Conservation (phyloP, 106 monocot species). For the Apostasia ramifera region DNA sequence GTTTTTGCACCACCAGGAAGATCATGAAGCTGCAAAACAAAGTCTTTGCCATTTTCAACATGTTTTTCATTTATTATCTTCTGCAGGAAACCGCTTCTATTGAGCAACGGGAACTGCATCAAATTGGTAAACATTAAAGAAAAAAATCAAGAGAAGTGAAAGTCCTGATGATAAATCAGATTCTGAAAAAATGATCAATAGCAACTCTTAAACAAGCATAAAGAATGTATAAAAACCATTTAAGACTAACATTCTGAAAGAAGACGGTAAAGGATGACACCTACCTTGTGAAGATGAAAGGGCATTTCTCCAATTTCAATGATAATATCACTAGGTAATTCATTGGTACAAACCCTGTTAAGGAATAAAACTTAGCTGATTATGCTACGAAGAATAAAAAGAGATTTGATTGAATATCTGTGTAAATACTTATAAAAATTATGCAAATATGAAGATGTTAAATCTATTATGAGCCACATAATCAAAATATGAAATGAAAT, state of each 20-base stretch:
- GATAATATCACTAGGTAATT: constrained; percentile 22
- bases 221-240: neutral
- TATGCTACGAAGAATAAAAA: neutral
- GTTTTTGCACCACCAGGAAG: constrained; percentile 36
- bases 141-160: neutral
- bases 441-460: too few relatives aligned
- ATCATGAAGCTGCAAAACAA: constrained; percentile 33
- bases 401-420: neutral
- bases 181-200: neutral
- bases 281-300: constrained; percentile 25
- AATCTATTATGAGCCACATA: too few relatives aligned
- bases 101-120: constrained; percentile 38
- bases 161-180: neutral
- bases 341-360: constrained; percentile 16
- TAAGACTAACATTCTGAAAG: too few relatives aligned
- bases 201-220: neutral
- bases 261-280: neutral
- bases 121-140: neutral
- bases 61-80: constrained; percentile 29
- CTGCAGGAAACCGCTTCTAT: constrained; percentile 28
- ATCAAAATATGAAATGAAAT: neutral
- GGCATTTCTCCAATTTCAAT: constrained; percentile 23
- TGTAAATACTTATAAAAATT: neutral
- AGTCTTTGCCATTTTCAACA: constrained; percentile 18
- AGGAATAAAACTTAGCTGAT: neutral